A percentile compares a stretch with the other conserved stretches of the same genome.
Evolutionary conservation across 2,329 filamentous ascomycete species (phyloP).

Genomic region (Fusarium brachygibbosum): DNA sequence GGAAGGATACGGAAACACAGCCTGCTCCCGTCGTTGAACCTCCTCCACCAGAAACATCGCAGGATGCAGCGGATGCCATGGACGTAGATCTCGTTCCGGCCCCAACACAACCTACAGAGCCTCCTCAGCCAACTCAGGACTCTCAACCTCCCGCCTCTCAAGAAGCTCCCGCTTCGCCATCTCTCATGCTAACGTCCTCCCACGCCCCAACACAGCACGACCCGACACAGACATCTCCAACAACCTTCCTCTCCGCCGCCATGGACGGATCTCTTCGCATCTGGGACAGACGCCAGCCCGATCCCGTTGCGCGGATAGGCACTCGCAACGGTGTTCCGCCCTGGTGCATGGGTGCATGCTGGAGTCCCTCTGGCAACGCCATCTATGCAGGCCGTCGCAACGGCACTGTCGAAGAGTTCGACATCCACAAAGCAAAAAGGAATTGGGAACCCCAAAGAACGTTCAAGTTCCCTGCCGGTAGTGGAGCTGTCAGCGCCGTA

Average conservation of each 20-base stretch:
- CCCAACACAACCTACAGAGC: constrained; percentile 25
- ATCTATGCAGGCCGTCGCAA: constrained; percentile 95
- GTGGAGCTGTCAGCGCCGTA: constrained; percentile 89
- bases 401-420: constrained; percentile 94
- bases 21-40: constrained; percentile 43
- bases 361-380: constrained; percentile 94
- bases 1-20: constrained; percentile 48
- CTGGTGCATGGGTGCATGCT: constrained; percentile 98
- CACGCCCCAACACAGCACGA: constrained; percentile 61
- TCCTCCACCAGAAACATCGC: constrained; percentile 22
- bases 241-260: constrained; percentile 88
- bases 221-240: constrained; percentile 74
- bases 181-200: constrained; percentile 54
- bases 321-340: constrained; percentile 83
- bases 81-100: constrained; percentile 47
- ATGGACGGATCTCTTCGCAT: constrained; percentile 91
- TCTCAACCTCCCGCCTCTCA: constrained; percentile 15
- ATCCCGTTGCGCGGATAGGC: constrained; percentile 83
- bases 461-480: constrained; percentile 90
- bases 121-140: constrained; percentile 22
- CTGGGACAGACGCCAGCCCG: constrained; percentile 86
- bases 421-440: constrained; percentile 78
- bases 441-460: constrained; percentile 80
- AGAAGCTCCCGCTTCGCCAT: constrained; percentile 42
- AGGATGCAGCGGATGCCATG: constrained; percentile 47